A percentile compares a stretch with the other conserved stretches of the same genome.
phyloP scores from a whole-genome alignment of 495 filamentous ascomycete genomes.

The Haplographium delicatum region DNA sequence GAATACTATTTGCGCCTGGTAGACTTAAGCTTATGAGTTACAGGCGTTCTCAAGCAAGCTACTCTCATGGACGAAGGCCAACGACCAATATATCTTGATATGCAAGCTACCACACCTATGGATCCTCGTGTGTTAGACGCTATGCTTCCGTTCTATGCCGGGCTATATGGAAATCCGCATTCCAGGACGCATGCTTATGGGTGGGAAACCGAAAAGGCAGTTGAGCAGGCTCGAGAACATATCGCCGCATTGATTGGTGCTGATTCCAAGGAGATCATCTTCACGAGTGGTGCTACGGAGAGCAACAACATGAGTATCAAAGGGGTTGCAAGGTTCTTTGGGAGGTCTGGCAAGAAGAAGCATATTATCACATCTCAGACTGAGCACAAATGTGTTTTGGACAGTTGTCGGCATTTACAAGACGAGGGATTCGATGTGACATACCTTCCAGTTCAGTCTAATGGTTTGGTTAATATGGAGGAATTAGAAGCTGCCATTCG shows the following conservation, averaged over 20 bases:
- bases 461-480: conserved; percentile 77
- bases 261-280: conserved; percentile 96
- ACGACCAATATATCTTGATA: conserved; percentile 94
- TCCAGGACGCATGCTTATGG: conserved; percentile 97
- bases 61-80: conserved; percentile 91
- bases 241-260: conserved; percentile 86
- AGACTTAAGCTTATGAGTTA: conserved; percentile 10
- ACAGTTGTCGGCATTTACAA: conserved; percentile 93
- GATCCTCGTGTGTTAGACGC: conserved; percentile 93
- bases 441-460: conserved; percentile 83
- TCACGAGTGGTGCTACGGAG: conserved; percentile 96
- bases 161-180: conserved; percentile 94
- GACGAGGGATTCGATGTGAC: conserved; percentile 96
- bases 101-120: conserved; percentile 96
- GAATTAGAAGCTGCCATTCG: conserved; percentile 87
- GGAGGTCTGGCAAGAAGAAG: conserved; percentile 89
- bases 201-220: conserved; percentile 94
- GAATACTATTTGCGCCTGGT: no score
- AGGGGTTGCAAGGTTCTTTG: conserved; percentile 93
- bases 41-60: conserved; percentile 83
- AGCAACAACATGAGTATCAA: conserved; percentile 99
- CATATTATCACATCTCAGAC: conserved; percentile 97
- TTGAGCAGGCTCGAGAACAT: conserved; percentile 78
- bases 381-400: conserved; percentile 97
- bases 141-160: conserved; percentile 92